These are phyloP conservation scores for Caloboletus firmus DNA, from an alignment of 1,284 basidiomycete genomes.

Conservation along the genomic window DNA sequence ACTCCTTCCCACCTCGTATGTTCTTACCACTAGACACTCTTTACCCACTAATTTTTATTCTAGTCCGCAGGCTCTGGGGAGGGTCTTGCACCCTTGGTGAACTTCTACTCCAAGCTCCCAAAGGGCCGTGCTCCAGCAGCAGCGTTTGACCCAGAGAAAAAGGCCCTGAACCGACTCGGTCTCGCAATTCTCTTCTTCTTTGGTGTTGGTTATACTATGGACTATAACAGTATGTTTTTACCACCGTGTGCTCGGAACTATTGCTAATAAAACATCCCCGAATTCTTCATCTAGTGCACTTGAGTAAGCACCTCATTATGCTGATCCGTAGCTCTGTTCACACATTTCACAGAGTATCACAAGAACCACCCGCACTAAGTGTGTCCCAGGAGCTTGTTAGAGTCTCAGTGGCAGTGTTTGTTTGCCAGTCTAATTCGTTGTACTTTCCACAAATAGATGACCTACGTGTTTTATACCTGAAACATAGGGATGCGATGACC, in stretches of 20 bases:
- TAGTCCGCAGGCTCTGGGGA: constrained; percentile 78
- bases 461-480: constrained; percentile 17
- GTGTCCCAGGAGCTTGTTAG: background rate
- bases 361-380: constrained; percentile 79
- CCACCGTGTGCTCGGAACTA: background rate
- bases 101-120: constrained; percentile 93
- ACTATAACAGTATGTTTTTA: constrained; percentile 81
- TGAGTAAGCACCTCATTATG: constrained; percentile 54
- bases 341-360: constrained; percentile 66
- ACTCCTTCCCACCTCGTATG: constrained; percentile 85
- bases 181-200: constrained; percentile 76
- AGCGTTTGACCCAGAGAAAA: constrained; percentile 76
- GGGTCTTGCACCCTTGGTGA: constrained; percentile 81
- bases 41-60: constrained; percentile 6
- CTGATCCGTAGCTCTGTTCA: constrained; percentile 24
- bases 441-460: constrained; percentile 28
- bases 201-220: constrained; percentile 83
- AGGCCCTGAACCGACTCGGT: constrained; percentile 77
- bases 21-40: background rate
- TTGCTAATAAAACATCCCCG: constrained; percentile 2
- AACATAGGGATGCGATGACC: background rate
- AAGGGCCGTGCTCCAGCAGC: constrained; percentile 70
- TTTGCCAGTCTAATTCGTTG: constrained; percentile 21
- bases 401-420: background rate
- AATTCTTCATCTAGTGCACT: constrained; percentile 59